Evolutionary conservation across 2,329 filamentous ascomycete species (phyloP), one percentile per base, ranked within the genome.

Genomic region (Harringtonia aguacate): DNA sequence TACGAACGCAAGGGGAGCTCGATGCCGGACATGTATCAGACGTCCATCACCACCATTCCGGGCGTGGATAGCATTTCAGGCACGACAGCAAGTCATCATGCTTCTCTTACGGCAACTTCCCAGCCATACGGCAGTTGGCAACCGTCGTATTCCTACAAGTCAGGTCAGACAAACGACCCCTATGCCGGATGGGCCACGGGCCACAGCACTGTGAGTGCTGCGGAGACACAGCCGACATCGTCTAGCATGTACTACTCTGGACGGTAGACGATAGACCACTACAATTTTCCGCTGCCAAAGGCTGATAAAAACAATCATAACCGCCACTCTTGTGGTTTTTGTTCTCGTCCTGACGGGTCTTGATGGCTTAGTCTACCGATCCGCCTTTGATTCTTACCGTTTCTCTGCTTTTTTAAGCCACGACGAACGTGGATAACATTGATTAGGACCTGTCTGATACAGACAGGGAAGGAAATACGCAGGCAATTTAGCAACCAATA

Each of bases 21-120:
- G 4, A 55, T 69, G 44, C 58, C 68, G 7, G 68, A 69, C 10
- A 60, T 70, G 42, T 73, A 73, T 44, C 58, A 63, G 4, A 55
- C 67, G 6, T 55, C 61, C 1, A 61, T 65, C 30, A 55, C 62
- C 6, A 57, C 61, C 2, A 56, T 65, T 14, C 52, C 62, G 2
- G 60, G 57, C 4, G 59, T 65, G 14, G 62, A 65, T 29, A 56
- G 58, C 10, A 54, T 61, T 5, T 47, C 62, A 2, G 59, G 61
- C 4, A 57, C 61, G 8, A 56, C 56, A 0, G 45, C 66, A 42
- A 60, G 59, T 17, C 57, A 60, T 22, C 55, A n/a, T n/a, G 52
- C 31, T 56, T 57, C 10, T 60, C 66, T 61, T 13, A 57, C 60
- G 6, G 59, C 65, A 4, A 1, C 39, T n/a, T n/a, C n/a, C 3